A percentile compares a stretch with the other conserved stretches of the same genome.
Conservation (phyloP, 2,329 filamentous ascomycete species). For the Pseudocercospora fijiensis region DNA sequence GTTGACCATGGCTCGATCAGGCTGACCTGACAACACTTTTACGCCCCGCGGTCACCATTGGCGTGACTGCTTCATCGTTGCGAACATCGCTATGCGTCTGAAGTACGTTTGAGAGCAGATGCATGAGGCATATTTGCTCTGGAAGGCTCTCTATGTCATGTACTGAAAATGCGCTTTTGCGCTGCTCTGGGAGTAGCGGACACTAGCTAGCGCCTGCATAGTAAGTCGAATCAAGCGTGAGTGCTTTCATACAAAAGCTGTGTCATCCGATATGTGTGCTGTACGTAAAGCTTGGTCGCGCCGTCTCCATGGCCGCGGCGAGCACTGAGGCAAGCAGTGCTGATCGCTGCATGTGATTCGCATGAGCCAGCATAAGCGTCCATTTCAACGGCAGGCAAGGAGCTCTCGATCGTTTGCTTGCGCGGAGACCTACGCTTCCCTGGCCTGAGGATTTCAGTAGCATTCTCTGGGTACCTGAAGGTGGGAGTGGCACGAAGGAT, state of each 20-base stretch:
- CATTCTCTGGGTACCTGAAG: too few species aligned
- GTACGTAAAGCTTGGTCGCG: not conserved
- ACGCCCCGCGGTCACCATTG: not conserved
- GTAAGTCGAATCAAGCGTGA: slow-evolving; percentile 12
- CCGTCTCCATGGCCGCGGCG: not conserved
- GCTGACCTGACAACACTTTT: not conserved
- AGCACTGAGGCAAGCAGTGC: not conserved
- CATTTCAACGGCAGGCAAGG: not conserved
- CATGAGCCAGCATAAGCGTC: not conserved
- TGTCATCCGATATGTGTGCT: not conserved
- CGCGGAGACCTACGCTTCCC: not conserved
- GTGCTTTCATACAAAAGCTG: slow-evolving; percentile 7
- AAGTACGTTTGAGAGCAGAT: not conserved
- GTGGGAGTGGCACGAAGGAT: not conserved
- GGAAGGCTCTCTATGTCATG: not conserved
- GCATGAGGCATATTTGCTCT: not conserved
- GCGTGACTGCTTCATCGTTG: not conserved
- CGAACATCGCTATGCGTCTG: not conserved
- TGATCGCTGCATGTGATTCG: not conserved
- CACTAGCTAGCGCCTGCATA: slow-evolving; percentile 10
- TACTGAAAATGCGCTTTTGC: not conserved
- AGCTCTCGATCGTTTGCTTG: not conserved
- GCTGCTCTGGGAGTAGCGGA: slow-evolving; percentile 10
- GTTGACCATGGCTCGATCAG: not conserved
- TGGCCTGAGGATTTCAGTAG: not conserved